Evolutionary conservation across 2,329 filamentous ascomycete genomes (phyloP).

Genomic region (Pestalotiopsis sp.): DNA sequence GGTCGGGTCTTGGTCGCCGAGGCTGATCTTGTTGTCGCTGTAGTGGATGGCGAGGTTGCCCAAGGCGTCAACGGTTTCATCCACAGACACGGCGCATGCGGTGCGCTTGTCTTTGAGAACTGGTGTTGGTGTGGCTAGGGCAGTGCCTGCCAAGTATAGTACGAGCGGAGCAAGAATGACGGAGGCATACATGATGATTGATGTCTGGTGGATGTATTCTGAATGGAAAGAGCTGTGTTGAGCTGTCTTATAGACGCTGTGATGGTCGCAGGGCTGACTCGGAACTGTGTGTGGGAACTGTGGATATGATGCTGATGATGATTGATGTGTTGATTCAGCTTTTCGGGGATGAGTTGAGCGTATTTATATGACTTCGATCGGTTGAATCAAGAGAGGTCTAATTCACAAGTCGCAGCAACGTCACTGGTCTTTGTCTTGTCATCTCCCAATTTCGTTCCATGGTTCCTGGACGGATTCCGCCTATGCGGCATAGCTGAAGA

Average conservation of each 20-base stretch:
- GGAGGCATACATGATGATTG: not conserved
- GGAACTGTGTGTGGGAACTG: not conserved
- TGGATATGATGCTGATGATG: not conserved
- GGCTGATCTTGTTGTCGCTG: conserved; percentile 4
- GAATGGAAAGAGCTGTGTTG: not conserved
- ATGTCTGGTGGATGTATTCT: not conserved
- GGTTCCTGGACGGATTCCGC: not conserved
- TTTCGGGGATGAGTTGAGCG: not conserved
- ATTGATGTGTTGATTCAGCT: not conserved
- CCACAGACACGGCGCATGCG: not conserved
- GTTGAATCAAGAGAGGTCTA: not conserved
- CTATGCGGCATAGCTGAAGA: not conserved
- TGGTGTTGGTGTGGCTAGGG: not conserved
- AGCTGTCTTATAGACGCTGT: not conserved
- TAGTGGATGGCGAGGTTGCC: not conserved
- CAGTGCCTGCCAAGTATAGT: not conserved
- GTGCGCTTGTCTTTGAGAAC: not conserved
- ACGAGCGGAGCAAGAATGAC: not conserved
- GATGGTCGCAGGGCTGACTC: not conserved
- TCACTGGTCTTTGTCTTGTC: not conserved
- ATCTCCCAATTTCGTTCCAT: not conserved
- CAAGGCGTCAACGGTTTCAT: not conserved
- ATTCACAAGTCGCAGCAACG: not conserved
- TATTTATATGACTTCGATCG: not conserved
- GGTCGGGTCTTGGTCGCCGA: not conserved